Percentiles rank a stretch among this genome's conserved stretches.
phyloP scores from a whole-genome alignment of 331 rosid genomes.

The Cydonia oblonga region DNA sequence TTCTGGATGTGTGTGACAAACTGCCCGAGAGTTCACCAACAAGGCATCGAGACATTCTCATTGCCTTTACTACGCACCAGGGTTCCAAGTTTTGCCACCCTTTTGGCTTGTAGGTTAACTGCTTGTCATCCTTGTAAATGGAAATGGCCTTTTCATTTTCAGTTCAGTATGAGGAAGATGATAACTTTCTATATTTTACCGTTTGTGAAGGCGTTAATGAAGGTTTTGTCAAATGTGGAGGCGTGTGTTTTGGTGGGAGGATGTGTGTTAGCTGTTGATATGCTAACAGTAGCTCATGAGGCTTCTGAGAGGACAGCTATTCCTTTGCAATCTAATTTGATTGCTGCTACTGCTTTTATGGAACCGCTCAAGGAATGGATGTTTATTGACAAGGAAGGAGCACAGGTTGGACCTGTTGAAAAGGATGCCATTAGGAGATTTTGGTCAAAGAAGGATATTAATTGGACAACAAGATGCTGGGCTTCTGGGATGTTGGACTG shows the following conservation, averaged over 20 bases:
- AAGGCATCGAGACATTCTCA: neutral
- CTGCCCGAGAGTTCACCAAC: neutral
- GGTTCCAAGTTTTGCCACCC: neutral
- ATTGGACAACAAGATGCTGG: conserved; percentile 95
- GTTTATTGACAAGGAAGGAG: conserved; percentile 83
- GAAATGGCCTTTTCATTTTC: neutral
- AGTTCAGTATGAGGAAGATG: neutral
- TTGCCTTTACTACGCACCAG: neutral
- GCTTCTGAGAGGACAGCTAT: conserved; percentile 96
- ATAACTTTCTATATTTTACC: neutral
- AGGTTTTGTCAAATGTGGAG: conserved; percentile 83
- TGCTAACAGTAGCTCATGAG: conserved; percentile 82
- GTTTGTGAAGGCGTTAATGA: conserved; percentile 77
- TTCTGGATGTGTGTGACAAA: neutral
- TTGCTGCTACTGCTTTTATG: conserved; percentile 97
- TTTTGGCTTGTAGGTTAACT: neutral
- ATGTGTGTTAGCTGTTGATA: conserved; percentile 89
- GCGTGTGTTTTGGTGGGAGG: conserved; percentile 98
- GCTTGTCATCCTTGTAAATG: neutral
- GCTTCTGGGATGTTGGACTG: conserved; percentile 99
- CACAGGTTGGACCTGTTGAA: conserved; percentile 89
- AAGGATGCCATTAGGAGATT: conserved; percentile 94
- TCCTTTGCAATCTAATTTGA: conserved; percentile 93
- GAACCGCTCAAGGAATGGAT: conserved; percentile 99
- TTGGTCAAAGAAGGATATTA: conserved; percentile 88